Conservation (phyloP, 805 yeast species). For the Yarrowia osloensis region DNA sequence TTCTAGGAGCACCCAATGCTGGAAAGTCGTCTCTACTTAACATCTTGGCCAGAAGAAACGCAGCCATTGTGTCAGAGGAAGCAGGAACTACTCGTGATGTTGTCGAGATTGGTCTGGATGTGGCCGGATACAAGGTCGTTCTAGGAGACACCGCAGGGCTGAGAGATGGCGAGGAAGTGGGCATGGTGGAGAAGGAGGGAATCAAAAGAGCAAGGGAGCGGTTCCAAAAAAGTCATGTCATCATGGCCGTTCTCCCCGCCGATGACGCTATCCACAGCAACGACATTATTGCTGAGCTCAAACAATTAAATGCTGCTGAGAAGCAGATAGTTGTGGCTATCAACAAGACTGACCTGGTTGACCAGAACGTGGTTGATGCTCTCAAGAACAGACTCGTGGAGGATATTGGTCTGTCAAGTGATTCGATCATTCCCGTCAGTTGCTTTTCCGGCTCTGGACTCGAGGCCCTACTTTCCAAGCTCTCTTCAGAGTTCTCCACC, state of each 20-base stretch:
- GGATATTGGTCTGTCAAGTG: conserved; percentile 25
- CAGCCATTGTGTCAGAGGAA: conserved; percentile 85
- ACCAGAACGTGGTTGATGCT: neutral
- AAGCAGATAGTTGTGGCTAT: conserved; percentile 39
- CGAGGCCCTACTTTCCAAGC: conserved; percentile 49
- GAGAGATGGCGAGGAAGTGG: conserved; percentile 42
- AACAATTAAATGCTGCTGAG: conserved; percentile 4
- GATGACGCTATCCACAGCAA: conserved; percentile 20
- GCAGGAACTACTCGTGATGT: conserved; percentile 96
- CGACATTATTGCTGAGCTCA: conserved; percentile 32
- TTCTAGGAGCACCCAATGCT: conserved; percentile 93
- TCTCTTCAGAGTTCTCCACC: conserved; percentile 46
- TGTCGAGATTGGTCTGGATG: conserved; percentile 76
- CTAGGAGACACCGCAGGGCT: conserved; percentile 95
- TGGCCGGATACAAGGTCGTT: conserved; percentile 79
- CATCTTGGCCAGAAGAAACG: conserved; percentile 70
- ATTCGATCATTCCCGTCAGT: conserved; percentile 50
- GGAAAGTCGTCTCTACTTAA: conserved; percentile 91
- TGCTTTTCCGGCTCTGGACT: conserved; percentile 64
- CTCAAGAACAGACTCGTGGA: neutral
- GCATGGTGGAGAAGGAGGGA: conserved; percentile 70
- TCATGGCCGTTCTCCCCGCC: conserved; percentile 55
- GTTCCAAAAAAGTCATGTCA: conserved; percentile 64
- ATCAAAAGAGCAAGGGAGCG: conserved; percentile 70
- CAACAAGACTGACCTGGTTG: conserved; percentile 42